Percentiles rank a stretch among this genome's conserved stretches.
Evolutionary conservation across 768 basidiomycete species (phyloP).

Genomic region (Pisolithus albus): DNA sequence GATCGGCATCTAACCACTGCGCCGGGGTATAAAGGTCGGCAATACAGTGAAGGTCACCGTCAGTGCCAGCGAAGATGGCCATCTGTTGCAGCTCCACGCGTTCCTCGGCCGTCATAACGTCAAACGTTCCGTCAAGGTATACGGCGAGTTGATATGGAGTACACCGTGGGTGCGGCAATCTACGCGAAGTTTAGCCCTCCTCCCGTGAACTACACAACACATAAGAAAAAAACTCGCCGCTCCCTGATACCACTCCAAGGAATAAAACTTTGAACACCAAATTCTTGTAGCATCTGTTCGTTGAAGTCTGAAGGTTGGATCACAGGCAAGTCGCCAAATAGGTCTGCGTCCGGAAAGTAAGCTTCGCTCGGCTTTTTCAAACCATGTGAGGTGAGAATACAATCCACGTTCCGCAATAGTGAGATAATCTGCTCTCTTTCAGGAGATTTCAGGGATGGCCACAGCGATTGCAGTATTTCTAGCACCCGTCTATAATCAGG

Average conservation of each 20-base stretch:
- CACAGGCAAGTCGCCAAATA: conserved; percentile 83
- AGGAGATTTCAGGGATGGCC: conserved; percentile 52
- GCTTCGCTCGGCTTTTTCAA: conserved; percentile 60
- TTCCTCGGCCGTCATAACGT: not conserved
- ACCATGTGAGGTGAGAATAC: conserved; percentile 71
- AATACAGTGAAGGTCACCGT: conserved; percentile 1
- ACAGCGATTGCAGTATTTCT: conserved; percentile 35
- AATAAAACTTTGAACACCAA: conserved; percentile 78
- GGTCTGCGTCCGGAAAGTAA: conserved; percentile 79
- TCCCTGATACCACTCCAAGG: conserved; percentile 65
- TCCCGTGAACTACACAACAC: not conserved
- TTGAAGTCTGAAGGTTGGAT: conserved; percentile 42
- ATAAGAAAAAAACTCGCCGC: not conserved
- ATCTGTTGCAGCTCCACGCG: not conserved
- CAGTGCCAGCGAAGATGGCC: conserved; percentile 4
- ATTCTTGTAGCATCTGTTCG: conserved; percentile 39
- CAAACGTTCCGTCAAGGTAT: not conserved
- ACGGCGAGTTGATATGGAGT: not conserved
- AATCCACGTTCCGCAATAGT: conserved; percentile 44
- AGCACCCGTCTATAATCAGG: conserved; percentile 63
- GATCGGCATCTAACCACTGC: conserved; percentile 52
- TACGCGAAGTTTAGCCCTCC: not conserved
- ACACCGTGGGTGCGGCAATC: not conserved
- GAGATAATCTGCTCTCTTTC: conserved; percentile 43
- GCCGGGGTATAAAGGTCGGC: conserved; percentile 79